phyloP scores from a whole-genome alignment of 179 eudicot species.

The Patellifolia procumbens region DNA sequence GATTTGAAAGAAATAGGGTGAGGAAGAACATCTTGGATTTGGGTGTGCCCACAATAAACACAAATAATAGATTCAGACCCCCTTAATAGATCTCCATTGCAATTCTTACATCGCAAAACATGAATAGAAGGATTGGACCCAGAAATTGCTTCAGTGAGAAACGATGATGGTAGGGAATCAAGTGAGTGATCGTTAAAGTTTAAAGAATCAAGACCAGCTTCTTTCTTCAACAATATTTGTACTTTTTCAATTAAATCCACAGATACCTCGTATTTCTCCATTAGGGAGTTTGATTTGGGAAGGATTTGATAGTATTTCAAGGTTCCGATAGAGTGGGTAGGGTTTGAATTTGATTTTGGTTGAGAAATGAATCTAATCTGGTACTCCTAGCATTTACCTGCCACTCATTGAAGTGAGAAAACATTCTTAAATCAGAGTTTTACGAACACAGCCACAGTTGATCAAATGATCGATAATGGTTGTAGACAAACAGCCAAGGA shows the following conservation, averaged over 20 bases:
- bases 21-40: constrained; percentile 31
- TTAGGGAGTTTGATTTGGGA: neutral
- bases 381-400: no score
- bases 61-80: constrained; percentile 64
- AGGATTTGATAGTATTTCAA: constrained; percentile 2
- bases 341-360: neutral
- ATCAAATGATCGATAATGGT: no score
- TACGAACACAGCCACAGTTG: no score
- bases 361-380: no score
- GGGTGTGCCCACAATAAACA: constrained; percentile 63
- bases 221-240: constrained; percentile 56
- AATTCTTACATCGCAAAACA: constrained; percentile 54
- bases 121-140: constrained; percentile 46
- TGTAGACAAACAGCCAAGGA: no score
- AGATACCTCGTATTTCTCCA: constrained; percentile 30
- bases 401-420: no score
- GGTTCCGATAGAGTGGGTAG: neutral
- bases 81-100: constrained; percentile 61
- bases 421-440: no score
- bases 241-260: constrained; percentile 47
- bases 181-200: constrained; percentile 49
- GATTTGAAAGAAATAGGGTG: constrained; percentile 50
- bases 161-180: constrained; percentile 40
- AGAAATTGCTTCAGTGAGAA: constrained; percentile 46
- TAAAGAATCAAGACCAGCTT: constrained; percentile 50